Conservation (phyloP, 768 basidiomycete genomes). For the Chalciporus piperatus region DNA sequence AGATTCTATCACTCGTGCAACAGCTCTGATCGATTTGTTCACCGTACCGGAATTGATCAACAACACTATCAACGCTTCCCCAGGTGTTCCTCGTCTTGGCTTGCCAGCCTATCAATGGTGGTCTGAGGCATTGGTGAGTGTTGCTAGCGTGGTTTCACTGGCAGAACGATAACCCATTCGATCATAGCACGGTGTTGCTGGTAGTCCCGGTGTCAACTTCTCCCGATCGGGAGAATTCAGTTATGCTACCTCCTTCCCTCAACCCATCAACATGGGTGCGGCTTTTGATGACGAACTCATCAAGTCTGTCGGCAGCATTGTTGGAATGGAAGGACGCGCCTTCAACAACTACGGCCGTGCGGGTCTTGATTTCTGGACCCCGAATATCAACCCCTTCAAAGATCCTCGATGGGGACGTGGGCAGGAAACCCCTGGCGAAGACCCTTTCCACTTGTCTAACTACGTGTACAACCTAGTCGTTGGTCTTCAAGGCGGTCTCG, state of each 20-base stretch:
- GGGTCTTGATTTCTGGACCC: conserved; percentile 56
- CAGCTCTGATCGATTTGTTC: conserved; percentile 47
- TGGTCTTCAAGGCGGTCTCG: conserved; percentile 57
- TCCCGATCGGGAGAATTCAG: conserved; percentile 49
- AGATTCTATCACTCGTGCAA: conserved; percentile 45
- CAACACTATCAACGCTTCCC: conserved; percentile 48
- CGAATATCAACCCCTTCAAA: conserved; percentile 52
- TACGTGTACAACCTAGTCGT: conserved; percentile 54
- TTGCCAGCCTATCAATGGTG: conserved; percentile 59
- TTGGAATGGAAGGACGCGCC: conserved; percentile 57
- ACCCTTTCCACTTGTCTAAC: conserved; percentile 49
- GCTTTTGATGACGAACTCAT: conserved; percentile 55
- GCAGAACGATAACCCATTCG: neutral
- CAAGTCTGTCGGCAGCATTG: conserved; percentile 45
- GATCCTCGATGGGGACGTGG: conserved; percentile 65
- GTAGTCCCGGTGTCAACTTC: conserved; percentile 51
- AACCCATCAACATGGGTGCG: conserved; percentile 52
- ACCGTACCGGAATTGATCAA: conserved; percentile 49
- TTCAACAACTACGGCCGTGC: conserved; percentile 54
- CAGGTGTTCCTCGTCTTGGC: conserved; percentile 54
- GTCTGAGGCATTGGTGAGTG: conserved; percentile 53
- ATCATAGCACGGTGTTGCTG: conserved; percentile 53
- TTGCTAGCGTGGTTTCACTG: neutral
- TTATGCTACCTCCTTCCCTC: conserved; percentile 57
- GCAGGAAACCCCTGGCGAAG: conserved; percentile 62